A percentile compares a stretch with the other conserved stretches of the same genome.
Conservation (phyloP, 1,284 basidiomycete species). For the Volvariella volvacea region DNA sequence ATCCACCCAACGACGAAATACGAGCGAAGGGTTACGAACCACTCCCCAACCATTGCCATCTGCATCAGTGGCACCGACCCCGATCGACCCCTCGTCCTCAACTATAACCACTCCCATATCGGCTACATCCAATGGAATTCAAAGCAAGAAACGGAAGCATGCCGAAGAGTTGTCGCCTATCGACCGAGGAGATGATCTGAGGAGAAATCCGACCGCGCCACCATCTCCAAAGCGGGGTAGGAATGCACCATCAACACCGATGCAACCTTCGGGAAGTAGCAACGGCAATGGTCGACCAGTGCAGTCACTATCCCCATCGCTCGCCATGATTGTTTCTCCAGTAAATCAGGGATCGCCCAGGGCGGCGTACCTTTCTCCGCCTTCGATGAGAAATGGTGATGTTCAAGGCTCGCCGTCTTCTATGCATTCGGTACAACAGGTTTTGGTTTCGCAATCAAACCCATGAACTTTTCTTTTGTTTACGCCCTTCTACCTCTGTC, state of each 20-base stretch:
- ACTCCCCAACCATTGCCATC: constrained; percentile 14
- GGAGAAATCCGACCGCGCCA: constrained; percentile 7
- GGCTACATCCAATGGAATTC: neutral
- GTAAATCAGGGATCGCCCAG: constrained; percentile 17
- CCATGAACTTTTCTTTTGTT: too few species aligned
- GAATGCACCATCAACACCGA: constrained; percentile 11
- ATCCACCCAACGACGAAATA: constrained; percentile 29
- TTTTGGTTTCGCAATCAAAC: too few species aligned
- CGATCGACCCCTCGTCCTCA: neutral
- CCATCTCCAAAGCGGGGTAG: constrained; percentile 20
- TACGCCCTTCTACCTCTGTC: too few species aligned
- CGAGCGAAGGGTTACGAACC: constrained; percentile 15
- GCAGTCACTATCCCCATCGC: constrained; percentile 27
- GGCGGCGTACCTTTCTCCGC: too few species aligned
- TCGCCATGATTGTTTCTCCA: constrained; percentile 25
- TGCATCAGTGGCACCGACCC: neutral
- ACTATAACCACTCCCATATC: neutral
- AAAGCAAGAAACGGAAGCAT: constrained; percentile 23
- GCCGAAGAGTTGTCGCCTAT: constrained; percentile 16
- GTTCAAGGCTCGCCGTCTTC: too few species aligned
- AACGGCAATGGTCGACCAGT: constrained; percentile 9
- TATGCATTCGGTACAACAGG: too few species aligned
- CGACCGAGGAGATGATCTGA: constrained; percentile 13
- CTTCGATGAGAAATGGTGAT: too few species aligned
- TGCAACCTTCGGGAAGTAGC: constrained; percentile 5